A percentile compares a stretch with the other conserved stretches of the same genome.
phyloP scores from a whole-genome alignment of 352 stramenopile genomes.

The Sclerospora graminicola region DNA sequence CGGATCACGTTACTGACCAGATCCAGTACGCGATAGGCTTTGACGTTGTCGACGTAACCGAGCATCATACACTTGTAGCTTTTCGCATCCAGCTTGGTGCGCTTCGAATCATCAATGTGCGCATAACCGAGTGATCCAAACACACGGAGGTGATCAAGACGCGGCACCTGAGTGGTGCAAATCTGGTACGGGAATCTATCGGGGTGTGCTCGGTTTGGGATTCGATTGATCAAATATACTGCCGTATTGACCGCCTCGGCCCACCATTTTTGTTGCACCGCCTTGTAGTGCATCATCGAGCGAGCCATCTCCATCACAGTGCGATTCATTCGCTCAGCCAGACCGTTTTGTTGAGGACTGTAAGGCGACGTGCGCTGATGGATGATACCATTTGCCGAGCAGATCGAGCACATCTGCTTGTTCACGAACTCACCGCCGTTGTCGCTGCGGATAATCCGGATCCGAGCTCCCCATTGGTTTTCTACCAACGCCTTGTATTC shows the following conservation, averaged over 20 bases:
- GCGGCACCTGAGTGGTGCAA: conserved; percentile 3
- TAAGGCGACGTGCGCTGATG: neutral
- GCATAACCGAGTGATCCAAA: conserved; percentile 17
- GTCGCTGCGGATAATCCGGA: neutral
- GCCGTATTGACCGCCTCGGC: too few species aligned
- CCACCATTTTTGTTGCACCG: too few species aligned
- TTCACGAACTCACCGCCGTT: neutral
- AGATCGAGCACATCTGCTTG: neutral
- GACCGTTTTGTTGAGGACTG: neutral
- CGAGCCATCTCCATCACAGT: too few species aligned
- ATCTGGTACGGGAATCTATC: conserved; percentile 12
- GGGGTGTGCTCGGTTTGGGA: too few species aligned
- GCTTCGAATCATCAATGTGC: conserved; percentile 14
- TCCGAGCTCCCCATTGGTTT: neutral
- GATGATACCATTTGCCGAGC: neutral
- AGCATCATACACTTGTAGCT: conserved; percentile 15
- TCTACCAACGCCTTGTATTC: neutral
- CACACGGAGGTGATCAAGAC: conserved; percentile 13
- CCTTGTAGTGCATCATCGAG: too few species aligned
- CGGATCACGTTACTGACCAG: conserved; percentile 8
- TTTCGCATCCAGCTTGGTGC: conserved; percentile 18
- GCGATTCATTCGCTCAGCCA: neutral
- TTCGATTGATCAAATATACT: too few species aligned
- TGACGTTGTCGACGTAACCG: conserved; percentile 9
- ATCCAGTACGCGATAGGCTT: conserved; percentile 13